These are phyloP conservation scores for Termitomyces sp. DNA, from an alignment of 768 basidiomycete species.

Conservation along the genomic window DNA sequence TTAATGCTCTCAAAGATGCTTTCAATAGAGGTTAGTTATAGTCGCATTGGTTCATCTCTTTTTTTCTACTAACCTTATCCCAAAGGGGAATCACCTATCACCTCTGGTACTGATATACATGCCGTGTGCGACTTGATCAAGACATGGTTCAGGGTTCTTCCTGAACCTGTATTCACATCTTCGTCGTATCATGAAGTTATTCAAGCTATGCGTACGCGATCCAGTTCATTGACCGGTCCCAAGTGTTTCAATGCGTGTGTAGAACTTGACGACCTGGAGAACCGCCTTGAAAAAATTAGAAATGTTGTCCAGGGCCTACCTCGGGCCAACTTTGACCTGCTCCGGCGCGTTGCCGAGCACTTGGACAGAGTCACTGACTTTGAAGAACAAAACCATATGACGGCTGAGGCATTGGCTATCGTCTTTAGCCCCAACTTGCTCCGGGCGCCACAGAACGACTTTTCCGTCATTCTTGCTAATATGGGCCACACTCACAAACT, in stretches of 20 bases:
- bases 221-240: neutral
- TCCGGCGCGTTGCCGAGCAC: conserved; percentile 76
- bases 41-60: neutral
- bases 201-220: conserved; percentile 59
- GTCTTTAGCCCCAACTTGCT: conserved; percentile 82
- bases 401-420: conserved; percentile 76
- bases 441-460: conserved; percentile 74
- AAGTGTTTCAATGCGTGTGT: neutral
- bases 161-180: conserved; percentile 74
- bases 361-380: conserved; percentile 89
- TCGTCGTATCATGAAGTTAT: conserved; percentile 64
- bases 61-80: neutral
- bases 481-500: conserved; percentile 75
- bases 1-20: conserved; percentile 63
- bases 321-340: conserved; percentile 68
- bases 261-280: conserved; percentile 69
- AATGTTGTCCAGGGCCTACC: conserved; percentile 66
- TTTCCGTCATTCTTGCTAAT: conserved; percentile 71
- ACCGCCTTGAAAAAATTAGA: conserved; percentile 59
- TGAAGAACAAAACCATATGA: conserved; percentile 90
- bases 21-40: conserved; percentile 63
- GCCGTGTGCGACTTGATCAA: conserved; percentile 82
- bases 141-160: conserved; percentile 80
- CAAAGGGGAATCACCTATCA: conserved; percentile 57
- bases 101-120: conserved; percentile 64